These are phyloP conservation scores for Clarireedia hainanense DNA, from an alignment of 2,329 filamentous ascomycete genomes.

Conservation along the genomic window DNA sequence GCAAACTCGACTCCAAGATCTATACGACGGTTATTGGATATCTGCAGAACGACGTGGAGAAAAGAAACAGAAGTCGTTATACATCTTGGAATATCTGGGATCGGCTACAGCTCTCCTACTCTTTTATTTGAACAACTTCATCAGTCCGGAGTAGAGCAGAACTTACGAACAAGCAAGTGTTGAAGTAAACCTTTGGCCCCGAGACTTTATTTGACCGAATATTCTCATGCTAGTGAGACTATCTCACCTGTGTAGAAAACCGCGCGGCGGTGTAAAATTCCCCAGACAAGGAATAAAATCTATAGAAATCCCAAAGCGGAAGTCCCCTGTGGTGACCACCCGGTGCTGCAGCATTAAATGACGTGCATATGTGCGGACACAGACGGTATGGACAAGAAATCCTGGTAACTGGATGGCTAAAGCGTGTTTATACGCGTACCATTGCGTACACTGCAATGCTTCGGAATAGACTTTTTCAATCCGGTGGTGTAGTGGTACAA, in stretches of 20 bases:
- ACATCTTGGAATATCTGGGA: background rate
- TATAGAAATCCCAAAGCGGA: background rate
- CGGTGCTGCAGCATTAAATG: background rate
- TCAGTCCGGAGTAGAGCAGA: too few species aligned
- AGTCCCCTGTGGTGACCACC: background rate
- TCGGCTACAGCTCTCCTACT: background rate
- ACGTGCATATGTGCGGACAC: background rate
- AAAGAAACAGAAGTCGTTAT: background rate
- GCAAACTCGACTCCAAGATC: background rate
- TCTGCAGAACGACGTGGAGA: background rate
- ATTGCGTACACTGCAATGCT: background rate
- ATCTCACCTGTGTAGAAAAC: background rate
- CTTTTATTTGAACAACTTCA: background rate
- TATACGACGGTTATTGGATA: background rate
- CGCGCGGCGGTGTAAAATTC: background rate
- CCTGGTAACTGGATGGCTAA: slow-evolving; percentile 2
- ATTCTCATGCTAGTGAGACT: background rate
- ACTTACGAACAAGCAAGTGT: background rate
- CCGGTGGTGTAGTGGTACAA: background rate
- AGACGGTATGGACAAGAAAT: background rate
- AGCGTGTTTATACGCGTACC: slow-evolving; percentile 4
- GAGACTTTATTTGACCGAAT: background rate
- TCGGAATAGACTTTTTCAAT: background rate
- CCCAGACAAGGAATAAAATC: background rate
- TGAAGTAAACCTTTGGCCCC: background rate